Conservation (phyloP, 257 asterid species). For the Solanum pennellii region DNA sequence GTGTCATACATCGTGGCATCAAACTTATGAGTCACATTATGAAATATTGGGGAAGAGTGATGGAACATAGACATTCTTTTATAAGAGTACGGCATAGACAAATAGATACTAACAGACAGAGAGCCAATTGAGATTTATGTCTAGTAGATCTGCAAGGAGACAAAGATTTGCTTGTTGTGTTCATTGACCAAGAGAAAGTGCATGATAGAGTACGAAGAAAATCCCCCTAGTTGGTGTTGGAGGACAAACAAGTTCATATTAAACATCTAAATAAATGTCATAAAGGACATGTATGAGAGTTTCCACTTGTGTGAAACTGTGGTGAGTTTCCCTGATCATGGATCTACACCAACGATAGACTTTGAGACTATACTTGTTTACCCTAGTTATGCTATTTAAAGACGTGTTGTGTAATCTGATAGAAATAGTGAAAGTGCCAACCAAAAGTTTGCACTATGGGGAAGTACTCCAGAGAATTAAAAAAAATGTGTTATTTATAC, state of each 20-base stretch:
- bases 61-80: not conserved
- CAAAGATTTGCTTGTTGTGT: not conserved
- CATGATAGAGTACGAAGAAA: not conserved
- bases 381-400: not conserved
- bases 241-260: not conserved
- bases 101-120: not conserved
- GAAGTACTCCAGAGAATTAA: not conserved
- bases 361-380: not conserved
- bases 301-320: not conserved
- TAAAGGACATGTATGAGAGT: not conserved
- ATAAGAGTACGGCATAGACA: not conserved
- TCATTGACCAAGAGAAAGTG: not conserved
- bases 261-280: not conserved
- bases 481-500: not conserved
- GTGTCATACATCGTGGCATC: not conserved
- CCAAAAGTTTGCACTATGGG: not conserved
- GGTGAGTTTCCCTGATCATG: not conserved
- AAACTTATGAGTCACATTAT: not conserved
- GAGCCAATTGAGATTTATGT: not conserved
- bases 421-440: not conserved
- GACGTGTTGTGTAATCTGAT: not conserved
- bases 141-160: not conserved
- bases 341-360: not conserved
- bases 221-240: not conserved
- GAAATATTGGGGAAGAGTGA: not conserved